A percentile compares a stretch with the other conserved stretches of the same genome.
Conservation (phyloP, 148 eudicot species). For the Spergularia marina region DNA sequence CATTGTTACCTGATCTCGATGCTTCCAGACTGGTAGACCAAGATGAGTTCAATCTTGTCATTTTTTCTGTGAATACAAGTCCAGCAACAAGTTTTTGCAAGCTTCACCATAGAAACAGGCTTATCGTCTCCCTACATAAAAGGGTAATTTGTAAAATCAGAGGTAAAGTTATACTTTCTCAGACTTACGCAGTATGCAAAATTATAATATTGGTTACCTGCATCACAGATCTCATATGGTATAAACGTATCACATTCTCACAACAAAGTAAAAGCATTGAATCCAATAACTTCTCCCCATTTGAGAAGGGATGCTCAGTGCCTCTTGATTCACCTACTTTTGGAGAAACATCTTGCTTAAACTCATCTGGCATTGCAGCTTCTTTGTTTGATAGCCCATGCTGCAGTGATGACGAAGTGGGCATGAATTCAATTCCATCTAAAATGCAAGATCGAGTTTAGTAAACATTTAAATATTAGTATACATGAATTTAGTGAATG, state of each 20-base stretch:
- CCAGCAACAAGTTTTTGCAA: constrained; percentile 68
- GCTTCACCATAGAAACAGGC: constrained; percentile 52
- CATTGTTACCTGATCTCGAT: constrained; percentile 59
- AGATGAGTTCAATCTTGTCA: constrained; percentile 46
- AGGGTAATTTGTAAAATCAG: not conserved
- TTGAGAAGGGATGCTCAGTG: constrained; percentile 20
- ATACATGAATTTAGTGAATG: not conserved
- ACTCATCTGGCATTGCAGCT: constrained; percentile 21
- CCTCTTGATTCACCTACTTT: constrained; percentile 28
- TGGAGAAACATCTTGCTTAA: constrained; percentile 25
- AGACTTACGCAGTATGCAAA: too few species aligned
- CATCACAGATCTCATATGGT: constrained; percentile 44
- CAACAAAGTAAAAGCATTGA: constrained; percentile 58
- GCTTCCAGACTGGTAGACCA: constrained; percentile 58
- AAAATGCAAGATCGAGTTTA: constrained; percentile 24
- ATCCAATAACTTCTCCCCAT: constrained; percentile 34
- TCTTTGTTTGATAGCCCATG: constrained; percentile 31
- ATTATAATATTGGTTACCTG: constrained; percentile 38
- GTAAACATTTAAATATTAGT: constrained; percentile 8
- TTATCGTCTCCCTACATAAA: constrained; percentile 60
- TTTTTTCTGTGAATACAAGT: constrained; percentile 49
- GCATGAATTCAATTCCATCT: constrained; percentile 31
- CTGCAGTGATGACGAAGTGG: constrained; percentile 26
- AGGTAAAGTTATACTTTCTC: not conserved
- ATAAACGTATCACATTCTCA: constrained; percentile 45